Evolutionary conservation across 805 yeast genomes (phyloP).

Genomic region (Saturnispora serradocipensis): DNA sequence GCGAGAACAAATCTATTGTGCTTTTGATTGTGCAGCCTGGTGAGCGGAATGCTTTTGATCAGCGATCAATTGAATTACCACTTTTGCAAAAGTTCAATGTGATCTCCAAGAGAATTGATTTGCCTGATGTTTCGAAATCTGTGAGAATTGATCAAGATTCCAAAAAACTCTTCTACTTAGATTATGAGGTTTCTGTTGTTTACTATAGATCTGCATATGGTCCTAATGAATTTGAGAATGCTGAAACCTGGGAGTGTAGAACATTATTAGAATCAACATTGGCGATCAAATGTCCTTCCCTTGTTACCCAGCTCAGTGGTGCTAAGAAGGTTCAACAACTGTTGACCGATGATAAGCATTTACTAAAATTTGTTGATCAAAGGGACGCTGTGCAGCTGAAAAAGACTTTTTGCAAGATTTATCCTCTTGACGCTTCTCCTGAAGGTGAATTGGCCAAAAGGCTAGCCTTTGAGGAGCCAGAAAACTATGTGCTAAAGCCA

Average conservation of each 20-base stretch:
- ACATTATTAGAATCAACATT: conserved; percentile 57
- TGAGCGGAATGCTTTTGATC: conserved; percentile 89
- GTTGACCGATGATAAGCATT: conserved; percentile 45
- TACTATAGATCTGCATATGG: conserved; percentile 87
- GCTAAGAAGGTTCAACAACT: conserved; percentile 91
- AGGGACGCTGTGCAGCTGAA: conserved; percentile 22
- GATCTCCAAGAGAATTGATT: conserved; percentile 55
- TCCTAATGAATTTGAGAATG: conserved; percentile 65
- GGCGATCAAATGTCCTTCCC: conserved; percentile 88
- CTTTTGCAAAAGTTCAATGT: conserved; percentile 49
- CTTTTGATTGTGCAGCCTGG: conserved; percentile 74
- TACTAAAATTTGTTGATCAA: conserved; percentile 34
- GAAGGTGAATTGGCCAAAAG: conserved; percentile 54
- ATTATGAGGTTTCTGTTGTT: conserved; percentile 74
- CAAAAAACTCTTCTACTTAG: conserved; percentile 43
- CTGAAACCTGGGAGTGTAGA: conserved; percentile 72
- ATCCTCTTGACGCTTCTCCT: conserved; percentile 70
- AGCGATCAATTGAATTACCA: conserved; percentile 70
- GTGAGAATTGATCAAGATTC: conserved; percentile 35
- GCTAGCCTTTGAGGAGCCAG: conserved; percentile 60
- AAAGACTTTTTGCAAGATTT: conserved; percentile 71
- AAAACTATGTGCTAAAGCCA: conserved; percentile 80
- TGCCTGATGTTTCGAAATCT: conserved; percentile 44
- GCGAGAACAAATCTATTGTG: conserved; percentile 41
- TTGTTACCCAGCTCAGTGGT: conserved; percentile 85